Evolutionary conservation across 352 stramenopile species (phyloP), one percentile per base, ranked within the genome.

Genomic region (Pilasporangium apinafurcum): DNA sequence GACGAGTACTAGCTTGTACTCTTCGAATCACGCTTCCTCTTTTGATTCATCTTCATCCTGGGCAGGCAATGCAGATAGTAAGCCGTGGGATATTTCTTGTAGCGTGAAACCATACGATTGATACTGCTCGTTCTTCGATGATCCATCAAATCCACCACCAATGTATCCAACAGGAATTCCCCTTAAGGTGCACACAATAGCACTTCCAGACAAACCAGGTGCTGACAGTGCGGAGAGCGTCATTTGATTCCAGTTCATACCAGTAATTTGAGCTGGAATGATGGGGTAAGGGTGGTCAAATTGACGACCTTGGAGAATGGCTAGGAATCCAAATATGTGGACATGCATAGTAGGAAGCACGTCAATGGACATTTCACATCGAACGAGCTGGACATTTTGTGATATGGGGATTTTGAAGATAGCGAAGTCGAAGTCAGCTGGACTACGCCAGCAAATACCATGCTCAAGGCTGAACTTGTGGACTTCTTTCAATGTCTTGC

Each of bases 131-230:
- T 65, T 62, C 12, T 62, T 53, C 28, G 26, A 35, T 37, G 44
- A 64, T 24, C 59, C 54, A 56, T 65, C 54, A 45, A 51, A 48
- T 14, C 42, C 42, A 57, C 49, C 59, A 57, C 53, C 49, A 44
- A 61, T 49, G 38, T 62, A 68, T 68, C 59, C 58, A 49, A 68
- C 44, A 43, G 48, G 43, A 33, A 64, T 48, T 40, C 53, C 48
- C 37, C 39, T 41, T 45, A 57, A 52, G 21, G 48, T 57, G 41
- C 33, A 61, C 56, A 65, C 39, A 57, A 61, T 44, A 17, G 27
- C 40, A 46, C 44, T 53, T 50, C 38, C 51, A 46, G 40, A 53
- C 8, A 65, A 24, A 47, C 38, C 38, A 42, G 48, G 48, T 53
- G 36, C 42, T 41, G 54, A 59, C 36, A 59, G 46, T 35, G 49